Evolutionary conservation across 129 eudicot genomes (phyloP).

Genomic region (Ambrosia artemisiifolia): DNA sequence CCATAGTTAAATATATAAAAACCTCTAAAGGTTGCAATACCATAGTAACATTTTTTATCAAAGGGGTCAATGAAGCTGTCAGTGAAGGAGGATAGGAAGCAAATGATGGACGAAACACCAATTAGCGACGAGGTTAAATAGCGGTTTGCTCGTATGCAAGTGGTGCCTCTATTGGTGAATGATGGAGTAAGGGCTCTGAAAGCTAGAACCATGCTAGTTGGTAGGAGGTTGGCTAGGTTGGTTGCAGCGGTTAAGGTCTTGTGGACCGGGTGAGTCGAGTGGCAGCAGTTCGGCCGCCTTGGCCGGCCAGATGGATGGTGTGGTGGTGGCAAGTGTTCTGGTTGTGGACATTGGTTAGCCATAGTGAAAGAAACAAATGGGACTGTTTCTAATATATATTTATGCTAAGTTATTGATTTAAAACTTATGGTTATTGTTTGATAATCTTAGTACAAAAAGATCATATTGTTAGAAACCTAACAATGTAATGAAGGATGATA

Average conservation of each 20-base stretch:
- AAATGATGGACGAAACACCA: slow-evolving; percentile 25
- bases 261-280: slow-evolving; percentile 25
- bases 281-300: background rate
- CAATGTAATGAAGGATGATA: too few relatives aligned
- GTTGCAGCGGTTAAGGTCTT: slow-evolving; percentile 46
- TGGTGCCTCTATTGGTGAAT: slow-evolving; percentile 40
- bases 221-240: slow-evolving; percentile 61
- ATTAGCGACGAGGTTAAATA: slow-evolving; percentile 35
- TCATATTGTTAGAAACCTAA: too few relatives aligned
- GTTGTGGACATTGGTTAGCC: slow-evolving; percentile 11
- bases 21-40: slow-evolving; percentile 52
- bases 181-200: slow-evolving; percentile 53
- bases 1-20: slow-evolving; percentile 41
- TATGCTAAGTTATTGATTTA: background rate
- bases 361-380: background rate
- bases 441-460: too few relatives aligned
- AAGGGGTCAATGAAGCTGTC: slow-evolving; percentile 38
- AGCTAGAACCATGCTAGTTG: slow-evolving; percentile 58
- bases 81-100: slow-evolving; percentile 52
- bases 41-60: slow-evolving; percentile 41
- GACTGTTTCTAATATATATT: background rate
- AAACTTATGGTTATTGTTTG: too few relatives aligned
- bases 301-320: background rate
- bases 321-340: slow-evolving; percentile 3
- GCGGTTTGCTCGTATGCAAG: slow-evolving; percentile 31